Conservation (phyloP, 225 moss, liverwort and hornwort genomes). For the Asterella californica region DNA sequence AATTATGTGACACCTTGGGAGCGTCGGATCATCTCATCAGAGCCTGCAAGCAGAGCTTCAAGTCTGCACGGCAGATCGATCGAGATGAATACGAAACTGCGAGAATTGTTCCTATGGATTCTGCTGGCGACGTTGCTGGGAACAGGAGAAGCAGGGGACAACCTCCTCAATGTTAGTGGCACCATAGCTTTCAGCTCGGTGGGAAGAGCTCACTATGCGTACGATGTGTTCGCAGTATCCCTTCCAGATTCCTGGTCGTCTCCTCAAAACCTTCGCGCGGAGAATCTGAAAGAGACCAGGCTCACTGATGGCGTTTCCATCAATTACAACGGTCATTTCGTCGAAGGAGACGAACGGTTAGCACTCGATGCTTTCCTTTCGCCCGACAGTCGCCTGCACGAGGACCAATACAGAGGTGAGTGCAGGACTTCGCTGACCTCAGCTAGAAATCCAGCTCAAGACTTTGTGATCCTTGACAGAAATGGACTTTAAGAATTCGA, state of each 20-base stretch:
- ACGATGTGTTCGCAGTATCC: constrained; percentile 24
- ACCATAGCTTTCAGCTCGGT: constrained; percentile 28
- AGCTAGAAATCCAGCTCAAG: not conserved
- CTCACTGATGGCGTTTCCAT: constrained; percentile 44
- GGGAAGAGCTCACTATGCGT: constrained; percentile 22
- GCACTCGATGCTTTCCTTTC: not conserved
- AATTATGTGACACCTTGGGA: too few relatives aligned
- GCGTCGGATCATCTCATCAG: not conserved
- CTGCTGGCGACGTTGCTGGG: not conserved
- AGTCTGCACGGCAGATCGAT: not conserved
- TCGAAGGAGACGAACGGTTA: constrained; percentile 10
- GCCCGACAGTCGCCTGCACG: not conserved
- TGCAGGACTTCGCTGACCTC: too few relatives aligned
- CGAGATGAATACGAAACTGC: not conserved
- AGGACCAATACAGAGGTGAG: not conserved
- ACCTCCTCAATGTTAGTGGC: constrained; percentile 10
- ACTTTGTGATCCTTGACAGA: not conserved
- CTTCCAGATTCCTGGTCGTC: constrained; percentile 9
- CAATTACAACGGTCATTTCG: constrained; percentile 39
- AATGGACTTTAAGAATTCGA: not conserved
- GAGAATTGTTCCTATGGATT: not conserved
- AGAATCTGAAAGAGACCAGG: constrained; percentile 20
- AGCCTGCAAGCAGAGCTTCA: not conserved
- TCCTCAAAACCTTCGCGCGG: not conserved
- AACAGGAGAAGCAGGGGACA: not conserved